A percentile compares a stretch with the other conserved stretches of the same genome.
Evolutionary conservation across 1,284 basidiomycete species (phyloP).

Genomic region (Porodaedalea pini): DNA sequence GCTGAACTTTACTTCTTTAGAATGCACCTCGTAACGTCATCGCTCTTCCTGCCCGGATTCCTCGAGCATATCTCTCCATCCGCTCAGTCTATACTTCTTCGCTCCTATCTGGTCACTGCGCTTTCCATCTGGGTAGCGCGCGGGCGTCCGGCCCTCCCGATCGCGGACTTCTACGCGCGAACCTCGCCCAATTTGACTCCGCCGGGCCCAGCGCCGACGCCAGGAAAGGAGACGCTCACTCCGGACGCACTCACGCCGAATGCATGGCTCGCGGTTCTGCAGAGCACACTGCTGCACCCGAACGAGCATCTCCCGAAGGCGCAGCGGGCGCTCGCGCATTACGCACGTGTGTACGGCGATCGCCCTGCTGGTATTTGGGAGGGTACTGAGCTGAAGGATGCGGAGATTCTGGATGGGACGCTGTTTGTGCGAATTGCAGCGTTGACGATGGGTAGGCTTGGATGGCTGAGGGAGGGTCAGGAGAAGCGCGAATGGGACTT

Average conservation of each 20-base stretch:
- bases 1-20: conserved; percentile 22
- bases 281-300: conserved; percentile 46
- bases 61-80: conserved; percentile 27
- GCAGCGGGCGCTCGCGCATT: conserved; percentile 55
- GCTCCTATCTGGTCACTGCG: conserved; percentile 36
- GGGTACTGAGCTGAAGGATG: conserved; percentile 38
- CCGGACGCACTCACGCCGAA: conserved; percentile 38
- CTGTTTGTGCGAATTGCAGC: conserved; percentile 54
- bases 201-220: conserved; percentile 33
- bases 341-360: conserved; percentile 45
- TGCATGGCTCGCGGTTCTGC: conserved; percentile 54
- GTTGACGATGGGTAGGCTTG: conserved; percentile 46
- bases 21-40: conserved; percentile 46
- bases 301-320: conserved; percentile 64
- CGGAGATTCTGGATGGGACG: conserved; percentile 54
- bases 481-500: conserved; percentile 18
- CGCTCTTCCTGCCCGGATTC: conserved; percentile 40
- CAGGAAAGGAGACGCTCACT: conserved; percentile 34
- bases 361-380: conserved; percentile 34
- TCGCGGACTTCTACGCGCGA: conserved; percentile 36
- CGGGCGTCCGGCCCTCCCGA: conserved; percentile 35
- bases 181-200: conserved; percentile 27
- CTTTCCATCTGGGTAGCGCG: conserved; percentile 38
- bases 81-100: conserved; percentile 35
- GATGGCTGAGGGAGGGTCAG: conserved; percentile 51